A percentile compares a stretch with the other conserved stretches of the same genome.
phyloP scores from a whole-genome alignment of 352 stramenopile species.

The Stramenopiles sp. region DNA sequence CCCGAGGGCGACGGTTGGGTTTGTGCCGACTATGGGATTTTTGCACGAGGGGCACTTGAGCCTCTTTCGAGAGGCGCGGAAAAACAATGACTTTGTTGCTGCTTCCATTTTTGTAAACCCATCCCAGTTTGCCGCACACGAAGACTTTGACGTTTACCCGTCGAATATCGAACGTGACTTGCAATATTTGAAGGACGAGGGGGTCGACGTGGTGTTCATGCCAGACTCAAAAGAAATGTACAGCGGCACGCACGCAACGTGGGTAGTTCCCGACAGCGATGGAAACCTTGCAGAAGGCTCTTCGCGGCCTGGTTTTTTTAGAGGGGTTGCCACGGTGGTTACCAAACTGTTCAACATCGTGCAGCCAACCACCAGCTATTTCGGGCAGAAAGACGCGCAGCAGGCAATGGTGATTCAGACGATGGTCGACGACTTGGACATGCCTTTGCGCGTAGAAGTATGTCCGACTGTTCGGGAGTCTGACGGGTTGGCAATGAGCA shows the following conservation, averaged over 20 bases:
- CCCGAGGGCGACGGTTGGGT: conserved; percentile 53
- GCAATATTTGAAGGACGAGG: conserved; percentile 45
- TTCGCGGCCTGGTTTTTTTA: conserved; percentile 84
- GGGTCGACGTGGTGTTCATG: conserved; percentile 71
- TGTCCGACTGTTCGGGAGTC: conserved; percentile 70
- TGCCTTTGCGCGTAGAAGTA: conserved; percentile 70
- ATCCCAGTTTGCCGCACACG: conserved; percentile 87
- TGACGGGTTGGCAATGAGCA: conserved; percentile 90
- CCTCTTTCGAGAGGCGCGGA: conserved; percentile 56
- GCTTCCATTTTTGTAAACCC: conserved; percentile 97
- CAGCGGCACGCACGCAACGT: conserved; percentile 47
- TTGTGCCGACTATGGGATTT: conserved; percentile 97
- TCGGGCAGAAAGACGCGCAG: conserved; percentile 96
- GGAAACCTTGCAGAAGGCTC: conserved; percentile 72
- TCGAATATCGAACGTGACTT: conserved; percentile 80
- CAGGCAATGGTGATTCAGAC: conserved; percentile 83
- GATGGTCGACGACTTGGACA: conserved; percentile 87
- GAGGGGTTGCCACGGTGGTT: conserved; percentile 93
- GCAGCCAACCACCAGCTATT: conserved; percentile 81
- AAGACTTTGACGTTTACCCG: conserved; percentile 96
- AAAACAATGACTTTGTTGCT: conserved; percentile 76
- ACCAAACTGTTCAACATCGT: conserved; percentile 98
- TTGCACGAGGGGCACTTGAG: conserved; percentile 86
- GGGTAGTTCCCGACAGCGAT: conserved; percentile 77
- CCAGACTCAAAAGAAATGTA: conserved; percentile 65